Evolutionary conservation across 371 early-diverging fungal genomes (phyloP), one percentile per base, ranked within the genome.

Genomic region (Apophysomyces variabilis): DNA sequence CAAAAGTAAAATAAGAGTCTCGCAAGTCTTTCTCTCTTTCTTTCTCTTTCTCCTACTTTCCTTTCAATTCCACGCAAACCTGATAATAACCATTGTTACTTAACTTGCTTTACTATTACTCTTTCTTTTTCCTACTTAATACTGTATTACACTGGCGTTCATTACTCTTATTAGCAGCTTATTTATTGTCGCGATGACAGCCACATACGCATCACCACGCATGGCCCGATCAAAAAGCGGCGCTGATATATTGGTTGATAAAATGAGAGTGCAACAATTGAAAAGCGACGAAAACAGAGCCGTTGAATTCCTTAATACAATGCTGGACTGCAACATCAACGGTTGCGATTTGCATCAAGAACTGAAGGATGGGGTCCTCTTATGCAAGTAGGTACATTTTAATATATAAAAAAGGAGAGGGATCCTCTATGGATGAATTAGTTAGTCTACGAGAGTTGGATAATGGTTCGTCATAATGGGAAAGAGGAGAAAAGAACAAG

Each of bases 331-430:
- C 38, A 45, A 58, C 11, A 61, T 78, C 18, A 47, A 65, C 11
- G 65, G 70, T 14, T 78, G 71, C 32, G 82, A 87, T 56, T 73
- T 92, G 26, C 87, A 87, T 32, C 73, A 71, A 47, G 72, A 84
- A 32, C 78, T 95, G 14, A 85, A 88, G 67, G 92, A 92, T 62
- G 95, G 95, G n/a, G 86, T 93, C 8, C 63, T 91, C 7, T 82
- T 95, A 46, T 95, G 95, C 87, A 83, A 83, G 91, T 89, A 81
- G 74, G 80, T 67, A 38, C 21, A 18, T 61, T 50, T 50, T 21
- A 50, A 50, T 50, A 50, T 50, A 50, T 50, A n/a, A 50, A 50
- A 50, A 21, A 21, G 54, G 54, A 21, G 54, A 47, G 7, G 18
- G 54, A 7, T 50, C 16, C 5, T 50, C 16, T n/a, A 7, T 47